These are phyloP conservation scores for Sporothrix brasiliensis DNA, from an alignment of 2,329 filamentous ascomycete species.

Conservation along the genomic window DNA sequence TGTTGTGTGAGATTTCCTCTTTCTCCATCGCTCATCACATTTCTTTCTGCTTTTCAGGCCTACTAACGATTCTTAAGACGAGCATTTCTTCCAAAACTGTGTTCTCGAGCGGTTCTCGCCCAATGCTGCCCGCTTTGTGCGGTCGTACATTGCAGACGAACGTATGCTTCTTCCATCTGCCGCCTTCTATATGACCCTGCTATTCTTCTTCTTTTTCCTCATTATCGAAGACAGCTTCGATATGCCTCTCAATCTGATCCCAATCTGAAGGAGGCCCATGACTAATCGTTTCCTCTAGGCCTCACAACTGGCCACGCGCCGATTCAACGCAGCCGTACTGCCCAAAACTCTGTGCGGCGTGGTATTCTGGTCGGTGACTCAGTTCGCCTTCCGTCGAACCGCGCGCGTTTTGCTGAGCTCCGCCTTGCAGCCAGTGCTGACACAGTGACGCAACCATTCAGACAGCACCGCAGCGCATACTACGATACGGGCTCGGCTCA, in stretches of 20 bases:
- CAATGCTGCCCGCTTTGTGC: slow-evolving; percentile 33
- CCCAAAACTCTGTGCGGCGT: background rate
- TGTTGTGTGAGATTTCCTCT: slow-evolving; percentile 40
- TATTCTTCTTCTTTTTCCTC: background rate
- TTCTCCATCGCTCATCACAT: background rate
- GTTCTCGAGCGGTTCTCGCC: slow-evolving; percentile 38
- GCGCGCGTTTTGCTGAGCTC: background rate
- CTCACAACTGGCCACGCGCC: background rate
- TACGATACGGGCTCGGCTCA: background rate
- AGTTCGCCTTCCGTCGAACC: background rate
- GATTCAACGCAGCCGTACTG: background rate
- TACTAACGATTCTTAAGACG: slow-evolving; percentile 37
- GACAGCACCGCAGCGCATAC: too few relatives aligned
- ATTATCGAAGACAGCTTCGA: background rate
- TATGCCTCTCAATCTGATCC: background rate
- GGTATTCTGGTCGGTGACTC: background rate
- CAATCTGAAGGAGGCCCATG: too few relatives aligned
- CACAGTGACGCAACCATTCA: background rate
- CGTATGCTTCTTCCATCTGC: slow-evolving; percentile 24
- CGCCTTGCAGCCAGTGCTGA: background rate
- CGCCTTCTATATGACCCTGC: background rate
- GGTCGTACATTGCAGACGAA: slow-evolving; percentile 32
- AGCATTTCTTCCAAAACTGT: slow-evolving; percentile 44
- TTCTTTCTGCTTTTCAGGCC: background rate
- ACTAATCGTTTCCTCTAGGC: background rate